Evolutionary conservation across 257 asterid genomes (phyloP).

Genomic region (Ophiorrhiza pumila): DNA sequence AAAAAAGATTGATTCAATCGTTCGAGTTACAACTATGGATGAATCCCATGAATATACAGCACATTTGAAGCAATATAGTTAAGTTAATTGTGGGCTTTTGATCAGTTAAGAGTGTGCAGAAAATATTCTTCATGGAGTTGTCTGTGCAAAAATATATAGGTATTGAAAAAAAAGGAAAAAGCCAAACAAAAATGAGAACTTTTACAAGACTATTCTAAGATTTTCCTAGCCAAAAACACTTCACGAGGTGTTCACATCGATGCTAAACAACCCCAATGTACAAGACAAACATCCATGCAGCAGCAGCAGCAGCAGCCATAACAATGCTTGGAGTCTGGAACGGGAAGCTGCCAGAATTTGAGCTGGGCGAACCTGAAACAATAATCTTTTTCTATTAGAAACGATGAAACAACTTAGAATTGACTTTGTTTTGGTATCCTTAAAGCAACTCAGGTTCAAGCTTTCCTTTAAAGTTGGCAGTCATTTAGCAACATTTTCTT

Average conservation of each 20-base stretch:
- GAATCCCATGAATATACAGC: too few relatives aligned
- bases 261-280: conserved; percentile 1
- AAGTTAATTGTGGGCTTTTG: too few relatives aligned
- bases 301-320: conserved; percentile 18
- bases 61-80: too few relatives aligned
- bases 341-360: conserved; percentile 17
- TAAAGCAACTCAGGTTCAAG: too few relatives aligned
- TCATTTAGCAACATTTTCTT: too few relatives aligned
- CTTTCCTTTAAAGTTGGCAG: too few relatives aligned
- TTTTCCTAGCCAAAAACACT: not conserved
- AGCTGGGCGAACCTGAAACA: conserved; percentile 25
- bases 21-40: too few relatives aligned
- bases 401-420: not conserved
- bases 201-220: not conserved
- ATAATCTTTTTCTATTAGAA: not conserved
- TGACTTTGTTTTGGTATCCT: too few relatives aligned
- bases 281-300: conserved; percentile 20
- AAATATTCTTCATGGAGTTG: too few relatives aligned
- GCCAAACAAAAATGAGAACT: not conserved
- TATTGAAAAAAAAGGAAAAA: not conserved
- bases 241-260: not conserved
- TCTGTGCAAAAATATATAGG: not conserved
- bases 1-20: too few relatives aligned
- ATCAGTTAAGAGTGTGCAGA: too few relatives aligned
- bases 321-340: conserved; percentile 13